Conservation (phyloP, 2,329 filamentous ascomycete genomes). For the Penicillium sp. region DNA sequence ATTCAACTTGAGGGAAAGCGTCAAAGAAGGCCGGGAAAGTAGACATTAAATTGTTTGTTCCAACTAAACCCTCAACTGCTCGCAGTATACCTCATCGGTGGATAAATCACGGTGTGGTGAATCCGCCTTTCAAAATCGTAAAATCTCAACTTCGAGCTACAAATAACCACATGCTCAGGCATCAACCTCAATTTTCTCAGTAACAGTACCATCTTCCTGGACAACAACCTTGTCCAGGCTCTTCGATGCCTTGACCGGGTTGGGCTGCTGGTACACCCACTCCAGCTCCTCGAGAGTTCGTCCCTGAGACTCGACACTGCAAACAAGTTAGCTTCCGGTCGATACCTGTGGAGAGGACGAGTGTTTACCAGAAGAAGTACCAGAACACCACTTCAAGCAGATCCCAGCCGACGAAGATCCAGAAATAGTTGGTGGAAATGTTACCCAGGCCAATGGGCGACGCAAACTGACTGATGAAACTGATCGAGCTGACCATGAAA, state of each 20-base stretch:
- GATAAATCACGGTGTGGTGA: background rate
- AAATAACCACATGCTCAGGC: constrained; percentile 2
- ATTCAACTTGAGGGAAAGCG: no score
- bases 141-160: background rate
- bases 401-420: constrained; percentile 53
- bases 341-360: background rate
- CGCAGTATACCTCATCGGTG: background rate
- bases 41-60: no score
- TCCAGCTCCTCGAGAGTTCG: constrained; percentile 52
- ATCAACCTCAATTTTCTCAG: constrained; percentile 45
- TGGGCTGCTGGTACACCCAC: constrained; percentile 52
- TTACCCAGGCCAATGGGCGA: constrained; percentile 48
- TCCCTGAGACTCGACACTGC: constrained; percentile 51
- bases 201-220: constrained; percentile 46
- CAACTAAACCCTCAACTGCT: background rate
- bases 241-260: constrained; percentile 52
- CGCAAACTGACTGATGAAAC: constrained; percentile 52
- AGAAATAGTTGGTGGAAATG: constrained; percentile 41
- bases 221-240: constrained; percentile 50
- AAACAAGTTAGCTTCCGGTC: background rate
- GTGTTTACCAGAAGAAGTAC: constrained; percentile 48
- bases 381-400: constrained; percentile 43
- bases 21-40: no score
- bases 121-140: no score
- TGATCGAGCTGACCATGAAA: constrained; percentile 47